A percentile compares a stretch with the other conserved stretches of the same genome.
These are phyloP conservation scores for Aureobasidium sp. DNA, from an alignment of 2,329 filamentous ascomycete species.

Conservation along the genomic window DNA sequence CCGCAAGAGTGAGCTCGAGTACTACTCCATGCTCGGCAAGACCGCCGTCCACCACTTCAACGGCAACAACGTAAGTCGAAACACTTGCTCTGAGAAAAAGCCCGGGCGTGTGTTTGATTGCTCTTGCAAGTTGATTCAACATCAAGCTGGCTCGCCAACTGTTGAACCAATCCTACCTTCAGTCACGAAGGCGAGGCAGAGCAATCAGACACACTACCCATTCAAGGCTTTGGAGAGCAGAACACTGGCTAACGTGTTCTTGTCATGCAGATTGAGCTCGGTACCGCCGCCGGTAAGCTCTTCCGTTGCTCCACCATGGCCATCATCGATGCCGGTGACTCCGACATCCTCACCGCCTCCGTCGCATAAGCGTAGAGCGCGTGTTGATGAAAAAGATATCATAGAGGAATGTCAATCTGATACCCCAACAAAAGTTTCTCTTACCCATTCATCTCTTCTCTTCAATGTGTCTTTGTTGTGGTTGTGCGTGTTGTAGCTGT, in stretches of 20 bases:
- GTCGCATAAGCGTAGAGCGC: slow-evolving; percentile 27
- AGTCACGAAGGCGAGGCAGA: not conserved
- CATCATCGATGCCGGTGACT: slow-evolving; percentile 91
- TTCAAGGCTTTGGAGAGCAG: slow-evolving; percentile 78
- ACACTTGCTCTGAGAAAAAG: slow-evolving; percentile 29
- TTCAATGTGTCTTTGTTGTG: not conserved
- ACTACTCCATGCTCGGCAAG: slow-evolving; percentile 89
- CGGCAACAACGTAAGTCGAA: slow-evolving; percentile 90
- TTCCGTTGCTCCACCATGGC: slow-evolving; percentile 98
- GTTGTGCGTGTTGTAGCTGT: not conserved
- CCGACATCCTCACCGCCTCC: slow-evolving; percentile 84
- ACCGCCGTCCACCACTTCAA: slow-evolving; percentile 94
- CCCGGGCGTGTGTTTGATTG: slow-evolving; percentile 8
- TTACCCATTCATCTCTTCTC: not conserved
- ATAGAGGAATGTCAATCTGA: slow-evolving; percentile 12
- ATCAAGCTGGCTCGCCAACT: slow-evolving; percentile 7
- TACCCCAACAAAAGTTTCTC: slow-evolving; percentile 12
- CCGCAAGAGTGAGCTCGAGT: slow-evolving; percentile 78
- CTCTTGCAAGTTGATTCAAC: slow-evolving; percentile 5
- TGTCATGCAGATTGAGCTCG: slow-evolving; percentile 77
- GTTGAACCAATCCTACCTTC: not conserved
- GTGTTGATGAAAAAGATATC: not conserved
- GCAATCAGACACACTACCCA: slow-evolving; percentile 30
- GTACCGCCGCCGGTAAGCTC: slow-evolving; percentile 97
- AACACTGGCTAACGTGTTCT: slow-evolving; percentile 41